These are phyloP conservation scores for Hymenoscyphus scutula DNA, from an alignment of 2,329 filamentous ascomycete species.

Conservation along the genomic window DNA sequence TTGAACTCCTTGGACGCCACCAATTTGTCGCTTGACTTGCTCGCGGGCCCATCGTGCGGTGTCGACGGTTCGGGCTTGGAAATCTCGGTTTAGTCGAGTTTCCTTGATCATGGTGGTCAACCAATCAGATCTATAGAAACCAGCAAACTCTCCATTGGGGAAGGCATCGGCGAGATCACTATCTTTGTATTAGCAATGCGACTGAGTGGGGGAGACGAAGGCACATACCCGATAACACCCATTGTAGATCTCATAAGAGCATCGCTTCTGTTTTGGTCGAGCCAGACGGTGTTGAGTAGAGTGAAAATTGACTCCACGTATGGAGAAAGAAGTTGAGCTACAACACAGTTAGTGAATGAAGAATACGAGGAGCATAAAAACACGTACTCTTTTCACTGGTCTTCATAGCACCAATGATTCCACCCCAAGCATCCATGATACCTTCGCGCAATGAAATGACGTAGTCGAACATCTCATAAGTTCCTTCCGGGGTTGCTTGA, in stretches of 20 bases:
- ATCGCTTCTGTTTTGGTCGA: constrained; percentile 86
- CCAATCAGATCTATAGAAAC: constrained; percentile 89
- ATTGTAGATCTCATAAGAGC: constrained; percentile 89
- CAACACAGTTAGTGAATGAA: constrained; percentile 32
- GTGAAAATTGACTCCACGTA: constrained; percentile 86
- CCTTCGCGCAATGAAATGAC: constrained; percentile 91
- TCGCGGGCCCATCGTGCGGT: constrained; percentile 97
- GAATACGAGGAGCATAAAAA: neutral
- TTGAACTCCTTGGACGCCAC: constrained; percentile 42
- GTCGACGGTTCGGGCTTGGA: constrained; percentile 78
- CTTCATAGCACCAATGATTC: constrained; percentile 94
- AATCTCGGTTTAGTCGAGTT: constrained; percentile 85
- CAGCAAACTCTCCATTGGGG: constrained; percentile 80
- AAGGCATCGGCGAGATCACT: constrained; percentile 94
- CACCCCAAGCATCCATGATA: constrained; percentile 99
- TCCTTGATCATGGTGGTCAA: constrained; percentile 87
- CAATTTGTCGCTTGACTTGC: constrained; percentile 89
- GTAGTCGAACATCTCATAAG: constrained; percentile 96
- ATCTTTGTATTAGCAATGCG: constrained; percentile 16
- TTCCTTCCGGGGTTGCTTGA: constrained; percentile 72
- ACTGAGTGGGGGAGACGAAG: neutral
- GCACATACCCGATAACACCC: constrained; percentile 87
- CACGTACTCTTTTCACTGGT: constrained; percentile 69
- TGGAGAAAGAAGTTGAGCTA: constrained; percentile 68
- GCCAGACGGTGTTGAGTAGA: constrained; percentile 75